Evolutionary conservation across 176 grass and related monocot genomes (phyloP).

Genomic region (Eragrostis curvula): DNA sequence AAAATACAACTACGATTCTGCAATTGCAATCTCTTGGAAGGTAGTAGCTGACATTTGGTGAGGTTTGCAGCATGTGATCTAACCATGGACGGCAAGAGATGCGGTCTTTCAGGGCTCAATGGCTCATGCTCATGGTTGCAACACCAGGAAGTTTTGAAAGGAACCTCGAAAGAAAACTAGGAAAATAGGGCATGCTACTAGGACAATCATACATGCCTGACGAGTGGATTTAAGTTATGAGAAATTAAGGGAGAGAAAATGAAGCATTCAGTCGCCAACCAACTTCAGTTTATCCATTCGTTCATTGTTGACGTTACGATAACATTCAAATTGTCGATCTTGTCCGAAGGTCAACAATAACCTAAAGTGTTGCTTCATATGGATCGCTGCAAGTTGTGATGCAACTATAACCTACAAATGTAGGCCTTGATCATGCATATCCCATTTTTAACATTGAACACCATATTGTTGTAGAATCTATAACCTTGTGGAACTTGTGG

Average conservation of each 20-base stretch:
- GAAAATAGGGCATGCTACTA: no score
- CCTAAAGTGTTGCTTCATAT: not conserved
- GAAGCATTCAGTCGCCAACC: not conserved
- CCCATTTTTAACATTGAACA: not conserved
- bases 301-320: no score
- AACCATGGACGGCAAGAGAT: not conserved
- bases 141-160: no score
- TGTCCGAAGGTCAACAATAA: no score
- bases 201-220: no score
- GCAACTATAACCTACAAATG: not conserved
- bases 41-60: not conserved
- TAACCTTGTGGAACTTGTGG: not conserved
- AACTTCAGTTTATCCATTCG: no score
- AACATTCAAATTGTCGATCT: no score
- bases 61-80: not conserved
- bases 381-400: not conserved
- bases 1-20: constrained; percentile 1
- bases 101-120: no score
- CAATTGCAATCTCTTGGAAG: not conserved
- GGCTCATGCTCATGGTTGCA: no score
- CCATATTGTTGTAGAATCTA: no score
- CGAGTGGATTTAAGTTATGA: not conserved
- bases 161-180: no score
- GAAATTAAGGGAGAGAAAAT: not conserved
- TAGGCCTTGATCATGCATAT: not conserved